Evolutionary conservation across 2,329 filamentous ascomycete genomes (phyloP).

Genomic region (Aspergillus ruber): DNA sequence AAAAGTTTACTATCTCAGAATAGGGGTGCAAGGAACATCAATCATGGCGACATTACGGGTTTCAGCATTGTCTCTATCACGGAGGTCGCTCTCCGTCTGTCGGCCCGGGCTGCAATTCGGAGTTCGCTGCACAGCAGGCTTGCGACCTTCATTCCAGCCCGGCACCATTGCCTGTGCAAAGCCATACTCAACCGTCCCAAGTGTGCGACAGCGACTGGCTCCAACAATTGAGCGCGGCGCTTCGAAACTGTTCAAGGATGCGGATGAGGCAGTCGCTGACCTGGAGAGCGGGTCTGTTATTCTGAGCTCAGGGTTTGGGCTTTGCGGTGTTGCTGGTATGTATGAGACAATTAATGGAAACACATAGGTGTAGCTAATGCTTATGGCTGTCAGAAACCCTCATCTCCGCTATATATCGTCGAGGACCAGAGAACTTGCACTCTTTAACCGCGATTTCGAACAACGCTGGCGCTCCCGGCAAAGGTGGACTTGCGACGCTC

Average conservation of each 20-base stretch:
- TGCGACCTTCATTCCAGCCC: constrained; percentile 7
- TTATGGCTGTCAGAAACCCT: constrained; percentile 54
- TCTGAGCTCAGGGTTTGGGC: constrained; percentile 73
- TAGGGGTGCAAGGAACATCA: background rate
- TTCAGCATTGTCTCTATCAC: constrained; percentile 16
- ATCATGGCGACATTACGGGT: constrained; percentile 22
- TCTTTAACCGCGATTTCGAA: constrained; percentile 72
- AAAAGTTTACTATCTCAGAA: background rate
- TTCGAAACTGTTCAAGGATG: constrained; percentile 39
- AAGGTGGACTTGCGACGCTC: constrained; percentile 62
- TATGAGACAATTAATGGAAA: constrained; percentile 1
- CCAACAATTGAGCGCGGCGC: constrained; percentile 24
- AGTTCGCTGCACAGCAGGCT: constrained; percentile 9
- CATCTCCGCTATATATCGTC: constrained; percentile 59
- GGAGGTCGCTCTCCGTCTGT: constrained; percentile 16
- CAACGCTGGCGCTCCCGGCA: constrained; percentile 66
- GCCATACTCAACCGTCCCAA: constrained; percentile 16
- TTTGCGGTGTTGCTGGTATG: constrained; percentile 66
- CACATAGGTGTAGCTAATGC: background rate
- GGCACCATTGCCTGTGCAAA: constrained; percentile 2
- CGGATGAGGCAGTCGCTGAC: constrained; percentile 64
- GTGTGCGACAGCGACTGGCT: constrained; percentile 11
- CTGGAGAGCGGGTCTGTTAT: constrained; percentile 64
- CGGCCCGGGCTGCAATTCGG: constrained; percentile 16
- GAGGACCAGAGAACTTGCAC: constrained; percentile 50